Percentiles rank a stretch among this genome's conserved stretches.
Evolutionary conservation across 352 stramenopile species (phyloP).

Genomic region (Halophytophthora batemanensis): DNA sequence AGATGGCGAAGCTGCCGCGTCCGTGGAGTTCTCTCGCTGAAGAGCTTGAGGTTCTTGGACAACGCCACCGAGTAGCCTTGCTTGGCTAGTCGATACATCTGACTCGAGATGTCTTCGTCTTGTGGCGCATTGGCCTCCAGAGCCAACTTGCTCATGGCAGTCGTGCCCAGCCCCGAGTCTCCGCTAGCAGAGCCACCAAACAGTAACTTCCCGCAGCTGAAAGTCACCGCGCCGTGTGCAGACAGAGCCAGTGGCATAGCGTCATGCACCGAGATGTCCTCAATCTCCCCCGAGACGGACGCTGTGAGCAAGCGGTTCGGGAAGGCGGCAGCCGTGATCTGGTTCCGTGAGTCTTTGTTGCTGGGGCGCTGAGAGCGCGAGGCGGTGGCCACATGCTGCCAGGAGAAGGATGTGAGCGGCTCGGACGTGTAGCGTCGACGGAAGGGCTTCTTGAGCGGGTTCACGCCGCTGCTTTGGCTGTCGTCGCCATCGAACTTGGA

Average conservation of each 20-base stretch:
- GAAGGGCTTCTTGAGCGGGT: conserved; percentile 70
- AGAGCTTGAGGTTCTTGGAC: conserved; percentile 75
- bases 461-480: conserved; percentile 34
- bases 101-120: conserved; percentile 68
- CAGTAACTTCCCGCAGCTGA: conserved; percentile 70
- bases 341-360: conserved; percentile 23
- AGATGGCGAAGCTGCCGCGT: conserved; percentile 57
- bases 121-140: conserved; percentile 25
- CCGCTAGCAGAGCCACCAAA: conserved; percentile 45
- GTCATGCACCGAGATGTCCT: conserved; percentile 86
- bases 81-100: conserved; percentile 77
- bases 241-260: conserved; percentile 82
- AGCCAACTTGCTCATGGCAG: conserved; percentile 31
- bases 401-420: conserved; percentile 75
- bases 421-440: conserved; percentile 74
- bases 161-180: conserved; percentile 30
- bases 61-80: conserved; percentile 75
- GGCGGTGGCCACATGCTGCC: conserved; percentile 51
- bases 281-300: conserved; percentile 69
- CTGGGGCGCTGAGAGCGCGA: conserved; percentile 15
- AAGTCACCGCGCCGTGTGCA: conserved; percentile 60
- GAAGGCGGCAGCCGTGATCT: conserved; percentile 54
- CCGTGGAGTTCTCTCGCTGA: conserved; percentile 33
- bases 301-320: conserved; percentile 79
- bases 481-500: conserved; percentile 55